Percentiles rank a stretch among this genome's conserved stretches.
Conservation (phyloP, 345 rosid genomes). For the Draba incana region DNA sequence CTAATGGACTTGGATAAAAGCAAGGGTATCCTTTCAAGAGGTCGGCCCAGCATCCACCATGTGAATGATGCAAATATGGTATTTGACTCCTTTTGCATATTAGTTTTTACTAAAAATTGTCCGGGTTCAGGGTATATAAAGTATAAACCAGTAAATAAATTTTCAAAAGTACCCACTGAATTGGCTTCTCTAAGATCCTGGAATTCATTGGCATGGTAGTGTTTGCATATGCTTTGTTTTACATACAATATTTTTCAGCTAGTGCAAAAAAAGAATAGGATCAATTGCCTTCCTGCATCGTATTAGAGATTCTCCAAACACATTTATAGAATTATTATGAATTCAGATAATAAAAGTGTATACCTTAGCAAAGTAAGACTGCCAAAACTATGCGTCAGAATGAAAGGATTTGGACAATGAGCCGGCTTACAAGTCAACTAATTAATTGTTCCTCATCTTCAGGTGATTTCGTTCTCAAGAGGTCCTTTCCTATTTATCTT, state of each 20-base stretch:
- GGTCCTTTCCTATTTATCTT: conserved; percentile 89
- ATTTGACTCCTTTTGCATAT: conserved; percentile 31
- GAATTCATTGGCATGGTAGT: conserved; percentile 26
- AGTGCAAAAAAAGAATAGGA: background rate
- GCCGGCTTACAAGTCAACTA: conserved; percentile 15
- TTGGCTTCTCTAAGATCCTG: conserved; percentile 21
- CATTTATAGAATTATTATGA: conserved; percentile 16
- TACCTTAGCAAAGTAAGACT: conserved; percentile 3
- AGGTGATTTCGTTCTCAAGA: conserved; percentile 81
- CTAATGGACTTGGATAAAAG: conserved; percentile 82
- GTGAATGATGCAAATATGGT: conserved; percentile 81
- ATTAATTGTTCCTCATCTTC: conserved; percentile 38
- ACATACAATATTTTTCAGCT: conserved; percentile 2
- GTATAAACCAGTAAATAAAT: background rate
- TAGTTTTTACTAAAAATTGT: background rate
- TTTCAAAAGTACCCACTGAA: conserved; percentile 12
- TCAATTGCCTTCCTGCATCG: conserved; percentile 5
- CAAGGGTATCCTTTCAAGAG: conserved; percentile 71
- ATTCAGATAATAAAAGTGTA: conserved; percentile 16
- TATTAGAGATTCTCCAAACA: conserved; percentile 9
- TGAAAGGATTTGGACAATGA: background rate
- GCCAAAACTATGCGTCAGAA: no score
- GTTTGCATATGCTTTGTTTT: conserved; percentile 28
- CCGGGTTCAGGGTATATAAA: background rate
- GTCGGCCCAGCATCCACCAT: conserved; percentile 74